Percentiles rank a stretch among this genome's conserved stretches.
These are phyloP conservation scores for Mycena capillaripes DNA, from an alignment of 768 basidiomycete species.

Conservation along the genomic window DNA sequence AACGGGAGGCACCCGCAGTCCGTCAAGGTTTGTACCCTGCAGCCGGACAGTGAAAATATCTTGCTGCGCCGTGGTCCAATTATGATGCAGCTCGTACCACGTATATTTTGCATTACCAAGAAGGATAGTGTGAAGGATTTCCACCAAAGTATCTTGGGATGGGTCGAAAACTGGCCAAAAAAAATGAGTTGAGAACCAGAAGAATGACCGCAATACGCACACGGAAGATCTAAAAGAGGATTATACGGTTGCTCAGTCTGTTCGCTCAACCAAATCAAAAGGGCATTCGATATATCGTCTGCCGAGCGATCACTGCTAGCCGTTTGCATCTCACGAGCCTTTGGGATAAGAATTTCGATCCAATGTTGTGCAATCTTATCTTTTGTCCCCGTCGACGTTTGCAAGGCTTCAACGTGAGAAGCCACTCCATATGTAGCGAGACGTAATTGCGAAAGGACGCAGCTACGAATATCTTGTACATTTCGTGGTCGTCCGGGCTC, in stretches of 20 bases:
- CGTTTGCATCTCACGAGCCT: slow-evolving; percentile 27
- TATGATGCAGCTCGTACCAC: too few relatives aligned
- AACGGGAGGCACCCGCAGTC: too few relatives aligned
- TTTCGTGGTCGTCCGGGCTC: slow-evolving; percentile 28
- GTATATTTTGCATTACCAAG: slow-evolving; percentile 56
- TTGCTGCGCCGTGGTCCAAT: too few relatives aligned
- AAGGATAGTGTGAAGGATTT: slow-evolving; percentile 55
- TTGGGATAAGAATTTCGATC: slow-evolving; percentile 45
- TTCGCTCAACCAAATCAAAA: slow-evolving; percentile 18
- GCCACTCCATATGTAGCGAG: slow-evolving; percentile 40
- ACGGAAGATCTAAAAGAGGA: slow-evolving; percentile 9
- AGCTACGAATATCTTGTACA: slow-evolving; percentile 23
- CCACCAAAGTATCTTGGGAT: slow-evolving; percentile 37
- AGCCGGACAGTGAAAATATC: too few relatives aligned
- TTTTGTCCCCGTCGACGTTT: slow-evolving; percentile 49
- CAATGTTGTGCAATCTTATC: slow-evolving; percentile 49
- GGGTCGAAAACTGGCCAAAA: slow-evolving; percentile 15
- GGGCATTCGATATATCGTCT: slow-evolving; percentile 8
- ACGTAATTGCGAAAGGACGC: slow-evolving; percentile 37
- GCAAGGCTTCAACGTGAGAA: slow-evolving; percentile 29
- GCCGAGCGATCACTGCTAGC: background rate
- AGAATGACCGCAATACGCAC: background rate
- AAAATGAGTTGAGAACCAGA: background rate
- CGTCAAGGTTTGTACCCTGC: too few relatives aligned
- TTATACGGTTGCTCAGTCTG: slow-evolving; percentile 26